These are phyloP conservation scores for Eremochloa ophiuroides DNA, from an alignment of 176 grass and related monocot genomes.

Conservation along the genomic window DNA sequence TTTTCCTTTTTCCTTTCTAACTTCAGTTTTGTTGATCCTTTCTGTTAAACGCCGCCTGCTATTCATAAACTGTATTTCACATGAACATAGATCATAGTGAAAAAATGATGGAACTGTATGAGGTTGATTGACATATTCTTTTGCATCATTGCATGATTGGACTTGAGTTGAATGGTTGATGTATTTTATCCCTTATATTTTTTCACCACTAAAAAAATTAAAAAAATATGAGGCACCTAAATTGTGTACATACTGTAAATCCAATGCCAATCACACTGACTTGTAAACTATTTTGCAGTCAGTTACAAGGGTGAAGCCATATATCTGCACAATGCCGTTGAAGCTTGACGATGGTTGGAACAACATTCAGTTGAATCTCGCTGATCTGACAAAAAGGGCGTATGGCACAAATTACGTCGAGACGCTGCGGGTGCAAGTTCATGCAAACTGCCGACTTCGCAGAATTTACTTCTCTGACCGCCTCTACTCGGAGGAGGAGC, in stretches of 20 bases:
- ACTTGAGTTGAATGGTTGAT: not conserved
- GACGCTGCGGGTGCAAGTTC: constrained; percentile 84
- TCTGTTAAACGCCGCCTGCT: not conserved
- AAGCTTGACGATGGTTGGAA: constrained; percentile 89
- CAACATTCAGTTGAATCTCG: constrained; percentile 83
- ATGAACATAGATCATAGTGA: not conserved
- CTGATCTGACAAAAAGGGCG: constrained; percentile 70
- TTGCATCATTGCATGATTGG: not conserved
- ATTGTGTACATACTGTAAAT: not conserved
- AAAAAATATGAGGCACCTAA: not conserved
- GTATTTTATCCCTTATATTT: not conserved
- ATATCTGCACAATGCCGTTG: constrained; percentile 90
- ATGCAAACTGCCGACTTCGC: constrained; percentile 87
- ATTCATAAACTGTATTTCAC: not conserved
- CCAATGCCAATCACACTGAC: not conserved
- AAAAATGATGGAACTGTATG: not conserved
- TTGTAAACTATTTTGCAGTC: constrained; percentile 33
- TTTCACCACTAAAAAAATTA: not conserved
- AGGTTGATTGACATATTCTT: not conserved
- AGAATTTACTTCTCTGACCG: constrained; percentile 84
- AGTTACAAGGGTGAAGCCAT: constrained; percentile 83
- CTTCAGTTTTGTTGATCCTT: not conserved
- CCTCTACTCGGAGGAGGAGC: constrained; percentile 89
- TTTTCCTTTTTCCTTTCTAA: not conserved
- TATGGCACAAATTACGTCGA: constrained; percentile 95